A percentile compares a stretch with the other conserved stretches of the same genome.
phyloP scores from a whole-genome alignment of 352 stramenopile species.

The Phytophthora pini region DNA sequence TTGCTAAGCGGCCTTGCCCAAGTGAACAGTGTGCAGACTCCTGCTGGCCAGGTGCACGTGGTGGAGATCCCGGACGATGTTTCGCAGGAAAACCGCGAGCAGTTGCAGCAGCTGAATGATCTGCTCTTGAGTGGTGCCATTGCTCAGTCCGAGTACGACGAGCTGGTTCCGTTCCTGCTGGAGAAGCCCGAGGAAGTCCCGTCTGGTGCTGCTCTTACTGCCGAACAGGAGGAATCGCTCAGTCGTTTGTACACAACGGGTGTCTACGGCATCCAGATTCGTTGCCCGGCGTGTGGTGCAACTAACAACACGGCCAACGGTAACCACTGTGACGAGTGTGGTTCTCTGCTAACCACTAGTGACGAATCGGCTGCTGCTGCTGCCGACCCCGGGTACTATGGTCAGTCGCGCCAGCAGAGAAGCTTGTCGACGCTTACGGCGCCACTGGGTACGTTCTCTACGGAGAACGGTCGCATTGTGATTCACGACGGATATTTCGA shows the following conservation, averaged over 20 bases:
- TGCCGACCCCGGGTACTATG: constrained; percentile 57
- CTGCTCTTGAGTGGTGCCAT: constrained; percentile 85
- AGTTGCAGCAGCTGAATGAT: constrained; percentile 88
- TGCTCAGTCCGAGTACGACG: constrained; percentile 85
- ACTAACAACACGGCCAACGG: constrained; percentile 91
- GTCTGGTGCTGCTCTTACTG: constrained; percentile 70
- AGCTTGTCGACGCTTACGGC: constrained; percentile 68
- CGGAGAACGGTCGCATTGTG: constrained; percentile 76
- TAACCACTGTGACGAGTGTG: constrained; percentile 89
- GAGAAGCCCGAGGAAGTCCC: constrained; percentile 67
- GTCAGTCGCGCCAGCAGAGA: constrained; percentile 62
- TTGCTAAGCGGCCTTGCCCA: constrained; percentile 79
- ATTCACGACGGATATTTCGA: constrained; percentile 90
- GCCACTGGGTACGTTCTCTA: constrained; percentile 78
- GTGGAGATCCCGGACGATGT: constrained; percentile 86
- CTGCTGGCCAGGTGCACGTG: constrained; percentile 76
- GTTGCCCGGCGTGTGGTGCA: constrained; percentile 82
- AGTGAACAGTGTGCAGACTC: constrained; percentile 77
- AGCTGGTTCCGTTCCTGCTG: constrained; percentile 87
- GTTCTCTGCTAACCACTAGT: constrained; percentile 82
- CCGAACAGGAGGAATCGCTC: constrained; percentile 85
- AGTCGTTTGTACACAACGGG: constrained; percentile 77
- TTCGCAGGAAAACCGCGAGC: constrained; percentile 87
- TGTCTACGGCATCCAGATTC: constrained; percentile 88
- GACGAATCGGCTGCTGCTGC: constrained; percentile 60